Evolutionary conservation across 371 early-diverging fungal species (phyloP).

Genomic region (Zopfochytrium polystomum): DNA sequence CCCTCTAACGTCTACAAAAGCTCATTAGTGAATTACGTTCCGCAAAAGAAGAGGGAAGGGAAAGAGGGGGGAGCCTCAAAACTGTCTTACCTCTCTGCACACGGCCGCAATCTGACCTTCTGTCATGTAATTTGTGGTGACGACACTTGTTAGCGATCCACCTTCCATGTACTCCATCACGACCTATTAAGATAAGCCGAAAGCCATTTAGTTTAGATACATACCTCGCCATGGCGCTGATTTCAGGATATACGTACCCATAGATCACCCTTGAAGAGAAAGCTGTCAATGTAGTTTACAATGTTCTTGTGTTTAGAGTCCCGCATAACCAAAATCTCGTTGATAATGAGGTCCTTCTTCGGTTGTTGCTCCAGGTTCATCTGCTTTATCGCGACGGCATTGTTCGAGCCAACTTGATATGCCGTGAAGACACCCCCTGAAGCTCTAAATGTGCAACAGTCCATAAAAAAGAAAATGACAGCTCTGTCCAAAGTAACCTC

Average conservation of each 20-base stretch:
- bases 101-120: slow-evolving; percentile 94
- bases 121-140: slow-evolving; percentile 88
- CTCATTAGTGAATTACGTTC: neutral
- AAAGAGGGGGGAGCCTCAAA: neutral
- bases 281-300: slow-evolving; percentile 94
- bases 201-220: too few species aligned
- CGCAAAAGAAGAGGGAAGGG: neutral
- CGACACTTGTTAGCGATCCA: slow-evolving; percentile 87
- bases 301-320: slow-evolving; percentile 88
- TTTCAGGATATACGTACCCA: slow-evolving; percentile 49
- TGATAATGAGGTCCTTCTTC: slow-evolving; percentile 93
- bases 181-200: slow-evolving; percentile 25
- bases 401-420: slow-evolving; percentile 57
- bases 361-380: slow-evolving; percentile 95
- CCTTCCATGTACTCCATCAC: slow-evolving; percentile 98
- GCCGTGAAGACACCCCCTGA: slow-evolving; percentile 94
- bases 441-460: slow-evolving; percentile 55
- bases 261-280: slow-evolving; percentile 52
- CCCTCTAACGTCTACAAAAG: slow-evolving; percentile 75
- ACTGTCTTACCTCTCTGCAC: slow-evolving; percentile 65
- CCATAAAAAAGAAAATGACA: slow-evolving; percentile 2
- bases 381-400: slow-evolving; percentile 89
- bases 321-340: slow-evolving; percentile 94
- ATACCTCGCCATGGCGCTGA: slow-evolving; percentile 1
- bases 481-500: neutral